Evolutionary conservation across 352 stramenopile genomes (phyloP), one percentile per base, ranked within the genome.

Genomic region (Halophytophthora batemanensis): DNA sequence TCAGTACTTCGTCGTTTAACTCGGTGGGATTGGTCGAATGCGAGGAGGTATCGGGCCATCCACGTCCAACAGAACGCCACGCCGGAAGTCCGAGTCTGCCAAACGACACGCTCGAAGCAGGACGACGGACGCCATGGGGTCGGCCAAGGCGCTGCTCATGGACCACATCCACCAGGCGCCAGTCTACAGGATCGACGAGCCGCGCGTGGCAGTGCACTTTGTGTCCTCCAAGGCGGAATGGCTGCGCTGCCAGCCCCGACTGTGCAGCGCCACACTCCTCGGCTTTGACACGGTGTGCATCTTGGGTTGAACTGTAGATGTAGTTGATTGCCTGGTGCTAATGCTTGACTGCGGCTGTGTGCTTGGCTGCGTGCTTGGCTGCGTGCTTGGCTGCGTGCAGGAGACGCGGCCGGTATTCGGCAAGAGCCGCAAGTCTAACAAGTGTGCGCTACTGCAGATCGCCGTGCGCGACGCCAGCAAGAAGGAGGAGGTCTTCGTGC

Each of bases 401-500:
- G 80, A 91, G 61, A 91, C 81, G 4, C 69, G 71, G 12, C 81
- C 81, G 1, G 69, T 75, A 15, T 88, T 81, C 41, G 48, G 51
- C 33, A 82, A 69, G 43, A 60, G 61, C 14, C 46, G 59, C 8
- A 61, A 55, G 22, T 31, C 35, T 2, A 87, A 89, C 35, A 64
- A 61, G 6, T 75, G 63, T 47, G 82, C 74, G 22, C 41, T 90
- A 23, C 57, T 92, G 33, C 76, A 88, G 58, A 76, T 92, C 18
- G 81, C 76, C n/a, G 53, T 77, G 36, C 78, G 81, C 14, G 67
- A 82, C 38, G 64, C 57, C 13, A 46, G 59, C 5, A 42, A 61
- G 5, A 77, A 78, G 23, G 73, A 86, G 41, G 76, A 88, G 39
- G 76, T 90, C 29, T 90, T 92, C 50, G 53, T 92, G 33, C 50